These are phyloP conservation scores for Citrus medica DNA, from an alignment of 345 rosid genomes.

Conservation along the genomic window DNA sequence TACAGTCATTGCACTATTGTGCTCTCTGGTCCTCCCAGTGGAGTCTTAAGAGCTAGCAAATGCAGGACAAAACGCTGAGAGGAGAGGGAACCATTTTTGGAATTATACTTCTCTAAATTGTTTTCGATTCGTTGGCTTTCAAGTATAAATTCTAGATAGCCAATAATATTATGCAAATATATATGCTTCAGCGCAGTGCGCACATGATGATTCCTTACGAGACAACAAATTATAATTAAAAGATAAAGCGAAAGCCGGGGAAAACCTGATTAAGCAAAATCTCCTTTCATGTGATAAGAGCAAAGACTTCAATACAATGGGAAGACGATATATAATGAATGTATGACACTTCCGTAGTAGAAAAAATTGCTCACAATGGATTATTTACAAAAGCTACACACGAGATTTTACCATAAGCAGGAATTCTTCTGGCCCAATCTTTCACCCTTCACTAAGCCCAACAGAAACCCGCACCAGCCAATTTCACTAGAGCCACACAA, in stretches of 20 bases:
- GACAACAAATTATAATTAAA: no score
- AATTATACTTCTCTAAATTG: neutral
- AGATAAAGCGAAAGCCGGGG: no score
- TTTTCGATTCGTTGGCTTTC: neutral
- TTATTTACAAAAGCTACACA: constrained; percentile 22
- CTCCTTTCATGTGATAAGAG: neutral
- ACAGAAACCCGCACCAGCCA: constrained; percentile 6
- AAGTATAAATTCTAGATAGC: no score
- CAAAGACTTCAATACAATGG: neutral
- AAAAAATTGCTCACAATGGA: constrained; percentile 8
- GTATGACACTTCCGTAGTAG: neutral
- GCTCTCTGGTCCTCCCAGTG: constrained; percentile 67
- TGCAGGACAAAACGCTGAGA: constrained; percentile 72
- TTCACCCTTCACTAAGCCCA: neutral
- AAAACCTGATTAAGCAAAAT: neutral
- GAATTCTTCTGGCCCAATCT: constrained; percentile 7
- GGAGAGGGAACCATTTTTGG: neutral
- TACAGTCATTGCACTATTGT: constrained; percentile 53
- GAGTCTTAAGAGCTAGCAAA: constrained; percentile 49
- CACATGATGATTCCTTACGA: no score
- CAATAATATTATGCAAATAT: no score
- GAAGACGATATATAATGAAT: neutral
- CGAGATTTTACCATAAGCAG: neutral
- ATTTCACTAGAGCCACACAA: neutral
- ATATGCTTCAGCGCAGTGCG: no score